Evolutionary conservation across 192 early-diverging fungal genomes (phyloP).

Genomic region (Rhizophagus sp.): DNA sequence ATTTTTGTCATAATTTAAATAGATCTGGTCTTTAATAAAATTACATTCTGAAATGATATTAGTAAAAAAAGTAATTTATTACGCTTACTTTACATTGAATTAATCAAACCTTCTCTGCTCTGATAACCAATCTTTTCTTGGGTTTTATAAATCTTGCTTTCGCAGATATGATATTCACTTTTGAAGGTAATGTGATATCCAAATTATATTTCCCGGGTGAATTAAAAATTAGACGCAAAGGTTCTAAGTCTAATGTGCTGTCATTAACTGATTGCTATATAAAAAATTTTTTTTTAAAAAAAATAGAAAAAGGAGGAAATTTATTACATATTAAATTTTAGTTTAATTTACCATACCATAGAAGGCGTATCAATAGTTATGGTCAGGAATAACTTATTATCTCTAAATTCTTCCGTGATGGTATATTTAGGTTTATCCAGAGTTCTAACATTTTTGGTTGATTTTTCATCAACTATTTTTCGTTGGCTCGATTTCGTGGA

Average conservation of each 20-base stretch:
- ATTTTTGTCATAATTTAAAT: too few species aligned
- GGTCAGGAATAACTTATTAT: neutral
- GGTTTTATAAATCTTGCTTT: slow-evolving; percentile 18
- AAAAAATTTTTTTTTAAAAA: neutral
- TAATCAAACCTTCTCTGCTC: neutral
- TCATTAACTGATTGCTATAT: slow-evolving; percentile 8
- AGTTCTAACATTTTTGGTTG: neutral
- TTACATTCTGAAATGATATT: too few species aligned
- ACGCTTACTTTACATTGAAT: too few species aligned
- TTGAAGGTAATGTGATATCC: neutral
- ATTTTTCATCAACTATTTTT: neutral
- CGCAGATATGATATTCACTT: slow-evolving; percentile 7
- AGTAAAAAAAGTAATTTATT: too few species aligned
- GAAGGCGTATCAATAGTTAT: slow-evolving; percentile 13
- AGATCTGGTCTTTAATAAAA: too few species aligned
- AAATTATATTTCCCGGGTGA: slow-evolving; percentile 7
- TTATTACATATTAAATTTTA: neutral
- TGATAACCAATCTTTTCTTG: slow-evolving; percentile 15
- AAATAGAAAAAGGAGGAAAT: neutral
- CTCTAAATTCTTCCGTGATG: neutral
- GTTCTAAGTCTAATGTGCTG: slow-evolving; percentile 9
- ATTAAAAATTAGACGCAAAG: slow-evolving; percentile 8
- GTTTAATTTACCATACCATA: neutral
- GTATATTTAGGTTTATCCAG: slow-evolving; percentile 12
- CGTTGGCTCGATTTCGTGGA: neutral